Evolutionary conservation across 1,284 basidiomycete species (phyloP), one percentile per base, ranked within the genome.

Genomic region (Ustilago sp.): DNA sequence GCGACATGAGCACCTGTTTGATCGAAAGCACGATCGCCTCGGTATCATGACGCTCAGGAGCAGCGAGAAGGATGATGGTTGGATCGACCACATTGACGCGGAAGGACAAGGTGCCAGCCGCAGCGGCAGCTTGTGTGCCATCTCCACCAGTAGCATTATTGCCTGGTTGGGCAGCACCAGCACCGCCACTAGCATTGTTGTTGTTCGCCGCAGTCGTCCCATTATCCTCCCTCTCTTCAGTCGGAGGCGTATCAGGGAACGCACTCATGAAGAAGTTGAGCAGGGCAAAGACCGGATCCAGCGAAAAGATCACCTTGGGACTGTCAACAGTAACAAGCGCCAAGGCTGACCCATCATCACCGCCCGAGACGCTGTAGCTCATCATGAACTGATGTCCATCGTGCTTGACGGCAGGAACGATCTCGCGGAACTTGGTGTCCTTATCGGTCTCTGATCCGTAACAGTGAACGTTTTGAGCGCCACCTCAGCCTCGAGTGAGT

Each of bases 381-480:
- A 98, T 87, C 93, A 98, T 98, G 83, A 99, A 93, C 74, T 96
- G 97, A 80, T 98, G 94, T 35, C 94, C 91, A 74, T 93, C 91
- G 83, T 98, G 94, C 71, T 91, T 89, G 35, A 94, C 92, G 13
- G 94, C 92, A 1, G 97, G 97, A 69, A 99, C 93, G 68, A 99
- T 95, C 85, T 99, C 96, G 54, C 96, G 90, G 88, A 96, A 98
- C 82, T 91, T 93, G 19, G 94, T 93, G 17, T 83, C 83, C 63
- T 89, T 89, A 8, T 93, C 0, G 92, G 90, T 54, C 93, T 89
- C 5, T 92, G 98, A 85, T 96, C 97, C 83, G 90, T 91, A 88
- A 98, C 93, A 0, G 94, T 95, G 82, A 99, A 92, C 0, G 95
- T 94, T 83, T 92, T 92, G 36, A 99, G 88, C 41, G 94, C 89